Evolutionary conservation across 208 protist species (phyloP).

Genomic region (Crithidia mellificae): DNA sequence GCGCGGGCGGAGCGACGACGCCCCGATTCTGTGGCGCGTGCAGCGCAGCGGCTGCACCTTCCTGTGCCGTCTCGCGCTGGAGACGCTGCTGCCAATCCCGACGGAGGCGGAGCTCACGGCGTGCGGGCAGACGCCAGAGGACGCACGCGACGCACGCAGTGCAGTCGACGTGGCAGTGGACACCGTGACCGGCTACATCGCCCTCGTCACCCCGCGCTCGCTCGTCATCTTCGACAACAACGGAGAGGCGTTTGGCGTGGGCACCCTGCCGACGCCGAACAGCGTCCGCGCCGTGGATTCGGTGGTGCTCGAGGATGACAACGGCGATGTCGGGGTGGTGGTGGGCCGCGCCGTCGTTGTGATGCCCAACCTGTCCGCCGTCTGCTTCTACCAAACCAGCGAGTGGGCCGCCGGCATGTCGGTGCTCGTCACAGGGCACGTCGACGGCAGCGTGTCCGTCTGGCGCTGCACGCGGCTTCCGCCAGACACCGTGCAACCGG

Average conservation of each 20-base stretch:
- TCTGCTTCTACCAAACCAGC: constrained; percentile 62
- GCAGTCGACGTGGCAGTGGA: constrained; percentile 63
- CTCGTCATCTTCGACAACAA: constrained; percentile 82
- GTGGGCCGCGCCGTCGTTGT: constrained; percentile 30
- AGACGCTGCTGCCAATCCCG: constrained; percentile 24
- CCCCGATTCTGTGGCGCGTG: constrained; percentile 77
- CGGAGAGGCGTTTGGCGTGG: constrained; percentile 61
- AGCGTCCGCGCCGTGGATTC: constrained; percentile 17
- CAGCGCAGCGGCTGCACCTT: constrained; percentile 49
- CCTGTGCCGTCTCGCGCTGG: constrained; percentile 46
- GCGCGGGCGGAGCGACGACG: constrained; percentile 41
- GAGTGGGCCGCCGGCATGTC: constrained; percentile 83
- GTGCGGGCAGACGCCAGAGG: constrained; percentile 7
- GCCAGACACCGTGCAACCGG: constrained; percentile 61
- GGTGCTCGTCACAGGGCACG: constrained; percentile 74
- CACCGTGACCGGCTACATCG: constrained; percentile 38
- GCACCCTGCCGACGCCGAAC: constrained; percentile 38
- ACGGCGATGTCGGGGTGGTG: constrained; percentile 53
- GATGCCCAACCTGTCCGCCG: constrained; percentile 51
- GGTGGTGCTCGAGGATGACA: constrained; percentile 54
- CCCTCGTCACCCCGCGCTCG: constrained; percentile 56
- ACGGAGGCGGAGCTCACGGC: neutral
- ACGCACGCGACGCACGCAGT: constrained; percentile 6
- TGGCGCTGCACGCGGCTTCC: constrained; percentile 79
- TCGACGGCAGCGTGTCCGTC: constrained; percentile 73